Percentiles rank a stretch among this genome's conserved stretches.
Conservation (phyloP, 208 protist genomes). For the Leishmania lainsoni region DNA sequence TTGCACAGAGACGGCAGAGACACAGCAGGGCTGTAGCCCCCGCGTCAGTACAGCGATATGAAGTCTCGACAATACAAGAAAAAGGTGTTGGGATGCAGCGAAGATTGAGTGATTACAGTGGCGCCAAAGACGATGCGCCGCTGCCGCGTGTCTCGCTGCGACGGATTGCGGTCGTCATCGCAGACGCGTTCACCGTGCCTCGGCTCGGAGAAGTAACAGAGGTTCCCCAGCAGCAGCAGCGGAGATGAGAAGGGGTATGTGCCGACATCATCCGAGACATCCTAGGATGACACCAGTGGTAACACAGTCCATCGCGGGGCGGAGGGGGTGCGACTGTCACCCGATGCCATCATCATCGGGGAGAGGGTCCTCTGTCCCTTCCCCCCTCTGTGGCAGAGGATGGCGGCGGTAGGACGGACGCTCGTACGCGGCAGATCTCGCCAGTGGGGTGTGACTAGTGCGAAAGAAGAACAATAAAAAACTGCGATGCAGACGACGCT, state of each 20-base stretch:
- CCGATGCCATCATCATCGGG: not conserved
- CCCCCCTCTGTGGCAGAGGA: not conserved
- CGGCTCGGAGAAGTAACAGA: conserved; percentile 7
- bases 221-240: conserved; percentile 4
- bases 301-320: conserved; percentile 12
- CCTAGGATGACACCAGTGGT: conserved; percentile 7
- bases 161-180: not conserved
- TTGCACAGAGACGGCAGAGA: not conserved
- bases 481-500: not conserved
- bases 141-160: no score
- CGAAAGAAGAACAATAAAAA: not conserved
- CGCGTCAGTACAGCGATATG: not conserved
- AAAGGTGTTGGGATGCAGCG: not conserved
- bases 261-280: not conserved
- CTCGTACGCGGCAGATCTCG: conserved; percentile 2
- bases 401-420: not conserved
- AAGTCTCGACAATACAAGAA: not conserved
- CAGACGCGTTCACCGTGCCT: not conserved
- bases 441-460: not conserved
- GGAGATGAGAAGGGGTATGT: not conserved
- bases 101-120: conserved; percentile 8
- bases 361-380: not conserved
- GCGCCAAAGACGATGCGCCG: conserved; percentile 14
- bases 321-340: conserved; percentile 10
- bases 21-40: not conserved